Percentiles rank a stretch among this genome's conserved stretches.
Conservation (phyloP, 768 basidiomycete species). For the Russula ochroleuca region DNA sequence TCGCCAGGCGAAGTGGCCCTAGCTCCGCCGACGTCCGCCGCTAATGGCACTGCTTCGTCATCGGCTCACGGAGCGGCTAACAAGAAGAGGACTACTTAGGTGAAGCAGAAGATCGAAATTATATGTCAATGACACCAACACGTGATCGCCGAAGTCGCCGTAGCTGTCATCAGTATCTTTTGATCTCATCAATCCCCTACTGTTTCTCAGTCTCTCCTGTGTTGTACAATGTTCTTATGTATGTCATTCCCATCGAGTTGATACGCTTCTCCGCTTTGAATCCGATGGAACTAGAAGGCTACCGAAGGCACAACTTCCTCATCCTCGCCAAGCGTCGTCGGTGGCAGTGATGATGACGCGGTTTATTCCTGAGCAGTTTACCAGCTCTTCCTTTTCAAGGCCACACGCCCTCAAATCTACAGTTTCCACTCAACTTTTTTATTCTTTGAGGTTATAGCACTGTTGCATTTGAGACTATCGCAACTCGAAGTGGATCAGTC, state of each 20-base stretch:
- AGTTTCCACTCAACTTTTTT: too few species aligned
- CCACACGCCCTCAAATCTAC: background rate
- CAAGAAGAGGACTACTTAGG: constrained; percentile 5
- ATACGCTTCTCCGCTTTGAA: background rate
- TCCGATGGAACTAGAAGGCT: background rate
- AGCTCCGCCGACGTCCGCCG: background rate
- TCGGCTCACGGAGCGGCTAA: background rate
- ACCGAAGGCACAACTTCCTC: background rate
- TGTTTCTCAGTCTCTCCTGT: background rate
- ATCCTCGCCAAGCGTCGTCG: background rate
- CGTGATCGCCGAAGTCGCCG: background rate
- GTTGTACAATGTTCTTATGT: constrained; percentile 3
- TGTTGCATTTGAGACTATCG: background rate
- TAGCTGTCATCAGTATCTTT: background rate
- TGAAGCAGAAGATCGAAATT: background rate
- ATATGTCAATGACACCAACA: background rate
- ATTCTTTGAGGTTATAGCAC: background rate
- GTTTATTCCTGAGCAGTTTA: background rate
- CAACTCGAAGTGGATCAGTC: too few species aligned
- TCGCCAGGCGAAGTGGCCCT: constrained; percentile 1
- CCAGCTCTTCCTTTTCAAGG: background rate
- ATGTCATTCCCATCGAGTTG: background rate
- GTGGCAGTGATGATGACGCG: too few species aligned
- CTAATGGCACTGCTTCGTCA: constrained; percentile 11
- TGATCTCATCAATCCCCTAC: background rate